These are phyloP conservation scores for Tetracentron sinense DNA, from an alignment of 164 flowering plant genomes.

Conservation along the genomic window DNA sequence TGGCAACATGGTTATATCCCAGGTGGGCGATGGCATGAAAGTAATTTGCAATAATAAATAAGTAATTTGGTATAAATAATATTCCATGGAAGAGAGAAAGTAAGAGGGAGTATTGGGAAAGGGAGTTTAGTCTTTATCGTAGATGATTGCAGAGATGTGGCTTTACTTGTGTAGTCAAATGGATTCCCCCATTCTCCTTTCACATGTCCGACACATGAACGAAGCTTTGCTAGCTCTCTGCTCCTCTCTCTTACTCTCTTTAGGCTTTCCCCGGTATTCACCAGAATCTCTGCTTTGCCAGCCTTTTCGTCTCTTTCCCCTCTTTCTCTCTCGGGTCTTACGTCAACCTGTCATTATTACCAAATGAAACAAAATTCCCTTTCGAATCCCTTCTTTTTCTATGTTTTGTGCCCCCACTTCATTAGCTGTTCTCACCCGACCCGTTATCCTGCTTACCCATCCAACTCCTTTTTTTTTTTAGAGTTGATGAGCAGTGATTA, in stretches of 20 bases:
- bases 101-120: not conserved
- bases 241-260: constrained; percentile 1
- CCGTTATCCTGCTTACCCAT: too few relatives aligned
- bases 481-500: too few relatives aligned
- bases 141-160: constrained; percentile 29
- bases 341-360: constrained; percentile 28
- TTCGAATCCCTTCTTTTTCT: not conserved
- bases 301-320: constrained; percentile 27
- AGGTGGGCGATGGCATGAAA: not conserved
- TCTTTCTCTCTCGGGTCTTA: constrained; percentile 20
- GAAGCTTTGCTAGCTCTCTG: constrained; percentile 2
- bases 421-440: too few relatives aligned
- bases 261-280: constrained; percentile 7
- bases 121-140: constrained; percentile 20
- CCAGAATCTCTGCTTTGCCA: constrained; percentile 31
- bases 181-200: constrained; percentile 34
- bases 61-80: not conserved
- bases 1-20: not conserved
- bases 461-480: too few relatives aligned
- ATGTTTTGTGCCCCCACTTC: not conserved
- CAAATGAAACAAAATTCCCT: constrained; percentile 30
- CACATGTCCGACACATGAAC: constrained; percentile 20
- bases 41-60: not conserved
- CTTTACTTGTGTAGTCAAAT: constrained; percentile 38
- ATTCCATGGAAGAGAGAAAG: constrained; percentile 11